These are phyloP conservation scores for Hypomontagnella submonticulosa DNA, from an alignment of 495 filamentous ascomycete species.

Conservation along the genomic window DNA sequence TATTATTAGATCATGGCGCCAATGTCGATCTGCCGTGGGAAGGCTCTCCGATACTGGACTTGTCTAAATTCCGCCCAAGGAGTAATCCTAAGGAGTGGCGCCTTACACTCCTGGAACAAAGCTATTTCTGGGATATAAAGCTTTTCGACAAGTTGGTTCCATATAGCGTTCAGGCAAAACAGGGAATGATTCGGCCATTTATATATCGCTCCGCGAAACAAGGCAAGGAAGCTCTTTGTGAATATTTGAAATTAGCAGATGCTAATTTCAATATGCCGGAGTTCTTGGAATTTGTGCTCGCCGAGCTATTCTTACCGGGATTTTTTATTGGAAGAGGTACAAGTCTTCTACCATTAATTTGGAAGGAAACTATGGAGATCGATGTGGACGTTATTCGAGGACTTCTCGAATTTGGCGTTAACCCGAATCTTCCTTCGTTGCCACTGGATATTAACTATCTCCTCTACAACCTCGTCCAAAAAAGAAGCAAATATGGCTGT, in stretches of 20 bases:
- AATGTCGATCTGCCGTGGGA: conserved; percentile 15
- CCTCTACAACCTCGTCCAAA: conserved; percentile 3
- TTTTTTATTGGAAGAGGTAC: too few species aligned
- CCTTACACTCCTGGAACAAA: conserved; percentile 18
- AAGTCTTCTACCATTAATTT: too few species aligned
- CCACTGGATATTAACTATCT: conserved; percentile 2
- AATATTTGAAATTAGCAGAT: conserved; percentile 17
- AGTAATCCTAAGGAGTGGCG: conserved; percentile 2
- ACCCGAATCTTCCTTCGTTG: conserved; percentile 18
- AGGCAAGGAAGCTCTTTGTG: conserved; percentile 11
- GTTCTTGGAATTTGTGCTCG: conserved; percentile 36
- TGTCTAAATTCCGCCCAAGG: background rate
- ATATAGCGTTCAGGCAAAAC: conserved; percentile 5
- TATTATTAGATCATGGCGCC: conserved; percentile 20
- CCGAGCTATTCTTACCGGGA: conserved; percentile 24
- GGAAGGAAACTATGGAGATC: background rate
- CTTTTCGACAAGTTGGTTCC: conserved; percentile 15
- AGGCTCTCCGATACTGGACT: background rate
- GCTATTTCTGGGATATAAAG: conserved; percentile 15
- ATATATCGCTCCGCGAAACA: conserved; percentile 29
- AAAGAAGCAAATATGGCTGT: background rate
- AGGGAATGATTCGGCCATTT: conserved; percentile 17
- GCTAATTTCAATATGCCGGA: background rate
- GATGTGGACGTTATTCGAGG: conserved; percentile 18
- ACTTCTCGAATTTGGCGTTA: conserved; percentile 31